Evolutionary conservation across 1,139 yeast genomes (phyloP).

Genomic region (Saccharomycopsis hybrid): DNA sequence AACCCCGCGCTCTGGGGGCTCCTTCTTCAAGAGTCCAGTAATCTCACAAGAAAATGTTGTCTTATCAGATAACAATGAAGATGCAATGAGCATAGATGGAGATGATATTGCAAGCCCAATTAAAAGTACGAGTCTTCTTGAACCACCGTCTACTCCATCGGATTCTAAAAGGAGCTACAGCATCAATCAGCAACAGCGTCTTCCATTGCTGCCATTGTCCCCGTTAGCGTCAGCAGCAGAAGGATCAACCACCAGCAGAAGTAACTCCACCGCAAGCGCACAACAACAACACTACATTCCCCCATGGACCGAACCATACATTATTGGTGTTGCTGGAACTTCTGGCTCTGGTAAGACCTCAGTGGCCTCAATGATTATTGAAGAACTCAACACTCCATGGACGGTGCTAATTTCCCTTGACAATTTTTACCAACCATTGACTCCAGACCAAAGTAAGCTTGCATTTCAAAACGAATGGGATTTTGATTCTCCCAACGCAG

Average conservation of each 20-base stretch:
- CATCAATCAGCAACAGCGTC: too few species aligned
- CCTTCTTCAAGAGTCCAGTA: constrained; percentile 9
- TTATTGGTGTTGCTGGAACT: constrained; percentile 91
- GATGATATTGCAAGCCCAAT: too few species aligned
- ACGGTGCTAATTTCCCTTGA: constrained; percentile 88
- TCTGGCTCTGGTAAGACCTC: constrained; percentile 96
- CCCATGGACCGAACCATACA: constrained; percentile 95
- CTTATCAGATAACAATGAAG: too few species aligned
- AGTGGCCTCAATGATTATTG: constrained; percentile 76
- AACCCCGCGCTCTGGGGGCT: constrained; percentile 10
- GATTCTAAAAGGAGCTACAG: too few species aligned
- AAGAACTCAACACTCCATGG: constrained; percentile 87
- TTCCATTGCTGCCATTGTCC: too few species aligned
- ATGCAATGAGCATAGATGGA: too few species aligned
- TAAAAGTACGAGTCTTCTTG: too few species aligned
- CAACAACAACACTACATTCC: constrained; percentile 62
- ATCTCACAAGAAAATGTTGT: too few species aligned
- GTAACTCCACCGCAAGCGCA: too few species aligned
- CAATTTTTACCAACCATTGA: constrained; percentile 78
- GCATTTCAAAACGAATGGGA: constrained; percentile 72
- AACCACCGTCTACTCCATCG: too few species aligned
- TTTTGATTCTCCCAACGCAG: constrained; percentile 78
- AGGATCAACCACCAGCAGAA: too few species aligned
- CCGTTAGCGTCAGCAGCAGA: too few species aligned
- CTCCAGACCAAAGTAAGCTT: constrained; percentile 46